phyloP scores from a whole-genome alignment of 2,329 filamentous ascomycete genomes.

The Metarhizium guizhouense region DNA sequence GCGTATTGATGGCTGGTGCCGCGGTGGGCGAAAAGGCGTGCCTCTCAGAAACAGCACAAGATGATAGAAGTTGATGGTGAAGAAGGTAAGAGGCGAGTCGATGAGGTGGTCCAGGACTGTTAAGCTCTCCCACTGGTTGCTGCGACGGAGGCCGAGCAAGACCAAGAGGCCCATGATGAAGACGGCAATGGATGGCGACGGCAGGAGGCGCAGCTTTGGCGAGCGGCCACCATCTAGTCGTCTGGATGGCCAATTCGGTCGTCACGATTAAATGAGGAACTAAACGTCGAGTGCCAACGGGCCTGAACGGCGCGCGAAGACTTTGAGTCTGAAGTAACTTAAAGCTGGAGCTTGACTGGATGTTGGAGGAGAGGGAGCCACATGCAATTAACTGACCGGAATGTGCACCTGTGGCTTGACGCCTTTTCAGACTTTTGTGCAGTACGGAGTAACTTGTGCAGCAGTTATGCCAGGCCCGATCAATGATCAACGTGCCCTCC shows the following conservation, averaged over 20 bases:
- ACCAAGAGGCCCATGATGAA: slow-evolving; percentile 34
- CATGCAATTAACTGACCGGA: neutral
- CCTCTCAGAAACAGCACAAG: slow-evolving; percentile 61
- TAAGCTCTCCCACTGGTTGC: slow-evolving; percentile 36
- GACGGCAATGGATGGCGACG: neutral
- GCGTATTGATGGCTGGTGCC: slow-evolving; percentile 49
- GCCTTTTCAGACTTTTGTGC: too few species aligned
- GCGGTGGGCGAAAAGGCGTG: slow-evolving; percentile 48
- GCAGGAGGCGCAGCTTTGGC: too few species aligned
- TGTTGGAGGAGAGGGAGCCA: neutral
- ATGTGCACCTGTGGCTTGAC: neutral
- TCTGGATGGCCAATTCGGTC: neutral
- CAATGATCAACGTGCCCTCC: too few species aligned
- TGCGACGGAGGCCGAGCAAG: slow-evolving; percentile 38
- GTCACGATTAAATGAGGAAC: neutral
- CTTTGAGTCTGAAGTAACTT: too few species aligned
- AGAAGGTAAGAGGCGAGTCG: slow-evolving; percentile 56
- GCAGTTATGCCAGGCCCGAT: neutral
- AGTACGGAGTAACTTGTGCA: neutral
- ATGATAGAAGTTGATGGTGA: slow-evolving; percentile 54
- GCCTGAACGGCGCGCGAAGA: too few species aligned
- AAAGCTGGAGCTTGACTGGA: neutral
- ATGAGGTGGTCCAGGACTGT: slow-evolving; percentile 55
- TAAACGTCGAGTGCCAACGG: neutral
- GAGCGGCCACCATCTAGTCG: neutral